Conservation (phyloP, 768 basidiomycete genomes). For the Suillus americanus region DNA sequence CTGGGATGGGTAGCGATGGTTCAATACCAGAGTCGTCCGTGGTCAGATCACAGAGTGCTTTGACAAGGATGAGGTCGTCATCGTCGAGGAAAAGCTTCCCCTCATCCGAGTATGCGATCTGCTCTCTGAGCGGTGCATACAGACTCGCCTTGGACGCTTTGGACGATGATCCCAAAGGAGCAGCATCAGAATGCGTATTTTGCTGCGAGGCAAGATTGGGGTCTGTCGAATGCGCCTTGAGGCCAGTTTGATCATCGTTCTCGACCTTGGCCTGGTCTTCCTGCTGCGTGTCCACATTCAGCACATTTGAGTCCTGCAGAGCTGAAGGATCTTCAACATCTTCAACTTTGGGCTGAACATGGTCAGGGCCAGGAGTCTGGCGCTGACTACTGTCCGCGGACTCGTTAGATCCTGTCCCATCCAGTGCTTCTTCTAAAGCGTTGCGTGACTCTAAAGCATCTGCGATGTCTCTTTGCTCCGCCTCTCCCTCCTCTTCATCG, state of each 20-base stretch:
- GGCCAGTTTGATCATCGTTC: constrained; percentile 29
- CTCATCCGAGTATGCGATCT: constrained; percentile 46
- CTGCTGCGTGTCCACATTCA: constrained; percentile 37
- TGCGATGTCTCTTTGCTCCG: constrained; percentile 51
- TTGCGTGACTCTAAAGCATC: constrained; percentile 58
- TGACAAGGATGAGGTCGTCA: constrained; percentile 49
- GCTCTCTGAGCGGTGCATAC: constrained; percentile 60
- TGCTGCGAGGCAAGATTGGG: constrained; percentile 48
- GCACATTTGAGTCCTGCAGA: constrained; percentile 28
- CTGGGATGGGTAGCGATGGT: constrained; percentile 36
- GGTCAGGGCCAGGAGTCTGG: constrained; percentile 25
- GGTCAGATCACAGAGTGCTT: constrained; percentile 44
- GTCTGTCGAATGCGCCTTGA: constrained; percentile 58
- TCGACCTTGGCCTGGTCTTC: constrained; percentile 28
- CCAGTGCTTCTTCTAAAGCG: constrained; percentile 59
- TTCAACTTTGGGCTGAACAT: constrained; percentile 47
- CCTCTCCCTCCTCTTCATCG: constrained; percentile 61
- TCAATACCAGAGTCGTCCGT: constrained; percentile 21
- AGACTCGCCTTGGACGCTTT: constrained; percentile 40
- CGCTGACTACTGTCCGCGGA: constrained; percentile 38
- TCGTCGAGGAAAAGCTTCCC: constrained; percentile 54
- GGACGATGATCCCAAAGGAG: constrained; percentile 31
- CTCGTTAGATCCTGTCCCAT: constrained; percentile 31
- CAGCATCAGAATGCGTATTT: constrained; percentile 37
- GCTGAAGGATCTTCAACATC: constrained; percentile 59